These are phyloP conservation scores for Nakazawaea pomicola DNA, from an alignment of 805 yeast species.

Conservation along the genomic window DNA sequence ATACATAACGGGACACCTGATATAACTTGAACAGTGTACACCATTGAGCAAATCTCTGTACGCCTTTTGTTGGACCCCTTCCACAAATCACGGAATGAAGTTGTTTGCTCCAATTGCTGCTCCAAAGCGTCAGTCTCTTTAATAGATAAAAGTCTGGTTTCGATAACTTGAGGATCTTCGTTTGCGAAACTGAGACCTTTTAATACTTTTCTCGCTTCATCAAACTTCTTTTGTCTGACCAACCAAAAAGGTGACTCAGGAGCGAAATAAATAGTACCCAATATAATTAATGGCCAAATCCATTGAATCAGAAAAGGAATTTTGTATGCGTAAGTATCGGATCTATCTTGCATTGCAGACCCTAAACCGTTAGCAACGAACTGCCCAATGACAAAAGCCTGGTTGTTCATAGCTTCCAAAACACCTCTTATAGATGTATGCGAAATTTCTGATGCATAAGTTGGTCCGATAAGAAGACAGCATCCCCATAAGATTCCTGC, in stretches of 20 bases:
- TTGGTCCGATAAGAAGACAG: conserved; percentile 43
- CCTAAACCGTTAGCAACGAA: conserved; percentile 49
- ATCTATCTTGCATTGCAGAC: conserved; percentile 25
- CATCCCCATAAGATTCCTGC: conserved; percentile 50
- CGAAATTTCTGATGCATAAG: conserved; percentile 53
- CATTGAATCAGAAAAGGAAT: conserved; percentile 58
- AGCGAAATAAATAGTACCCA: conserved; percentile 35
- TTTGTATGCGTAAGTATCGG: conserved; percentile 36
- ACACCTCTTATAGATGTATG: conserved; percentile 45
- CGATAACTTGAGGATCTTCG: conserved; percentile 30
- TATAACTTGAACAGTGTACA: conserved; percentile 41
- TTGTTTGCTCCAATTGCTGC: conserved; percentile 11
- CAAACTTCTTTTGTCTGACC: conserved; percentile 33
- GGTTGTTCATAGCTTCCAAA: conserved; percentile 42
- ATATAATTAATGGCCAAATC: conserved; percentile 51
- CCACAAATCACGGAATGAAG: conserved; percentile 35
- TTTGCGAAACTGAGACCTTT: conserved; percentile 21
- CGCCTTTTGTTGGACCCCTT: conserved; percentile 39
- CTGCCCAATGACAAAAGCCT: conserved; percentile 55
- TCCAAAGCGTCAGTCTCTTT: conserved; percentile 1
- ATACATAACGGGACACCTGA: conserved; percentile 35
- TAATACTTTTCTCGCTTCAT: conserved; percentile 38
- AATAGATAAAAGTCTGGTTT: conserved; percentile 16
- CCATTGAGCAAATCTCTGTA: conserved; percentile 39
- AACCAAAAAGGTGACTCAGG: conserved; percentile 62